phyloP scores from a whole-genome alignment of 2,329 filamentous ascomycete genomes.

The Emergomyces pasteurianus region DNA sequence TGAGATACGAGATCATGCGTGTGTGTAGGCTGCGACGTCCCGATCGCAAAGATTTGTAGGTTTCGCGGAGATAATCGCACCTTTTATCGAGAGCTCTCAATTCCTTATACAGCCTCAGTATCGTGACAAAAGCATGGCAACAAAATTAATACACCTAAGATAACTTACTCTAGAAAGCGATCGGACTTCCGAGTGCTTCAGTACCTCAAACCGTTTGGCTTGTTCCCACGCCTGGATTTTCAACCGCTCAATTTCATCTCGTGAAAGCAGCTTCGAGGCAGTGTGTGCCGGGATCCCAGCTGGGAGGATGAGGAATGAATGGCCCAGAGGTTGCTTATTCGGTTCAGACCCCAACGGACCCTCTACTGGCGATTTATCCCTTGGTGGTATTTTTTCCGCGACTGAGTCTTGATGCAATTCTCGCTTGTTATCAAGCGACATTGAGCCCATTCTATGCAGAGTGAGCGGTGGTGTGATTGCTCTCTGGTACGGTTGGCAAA shows the following conservation, averaged over 20 bases:
- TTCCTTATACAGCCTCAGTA: constrained; percentile 39
- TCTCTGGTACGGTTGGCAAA: neutral
- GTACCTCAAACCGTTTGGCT: constrained; percentile 16
- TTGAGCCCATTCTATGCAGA: neutral
- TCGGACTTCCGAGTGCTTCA: constrained; percentile 16
- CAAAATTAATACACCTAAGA: neutral
- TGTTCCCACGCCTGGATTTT: constrained; percentile 16
- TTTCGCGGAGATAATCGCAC: constrained; percentile 65
- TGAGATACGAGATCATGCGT: constrained; percentile 65
- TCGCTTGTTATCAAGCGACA: neutral
- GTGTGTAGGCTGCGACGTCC: constrained; percentile 65
- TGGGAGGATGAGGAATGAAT: constrained; percentile 10
- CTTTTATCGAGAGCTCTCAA: constrained; percentile 64
- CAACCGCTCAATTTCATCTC: constrained; percentile 14
- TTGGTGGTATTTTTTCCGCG: constrained; percentile 8
- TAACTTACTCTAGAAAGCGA: constrained; percentile 16
- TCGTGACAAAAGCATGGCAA: neutral
- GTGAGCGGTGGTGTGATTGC: neutral
- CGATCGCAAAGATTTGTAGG: constrained; percentile 61
- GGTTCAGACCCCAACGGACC: neutral
- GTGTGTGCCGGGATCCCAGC: constrained; percentile 12
- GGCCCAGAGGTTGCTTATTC: neutral
- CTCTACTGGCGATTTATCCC: constrained; percentile 3
- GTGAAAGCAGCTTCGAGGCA: constrained; percentile 10
- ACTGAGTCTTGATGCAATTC: constrained; percentile 6